A percentile compares a stretch with the other conserved stretches of the same genome.
phyloP scores from a whole-genome alignment of 2,329 filamentous ascomycete genomes.

The Myotisia sp. region DNA sequence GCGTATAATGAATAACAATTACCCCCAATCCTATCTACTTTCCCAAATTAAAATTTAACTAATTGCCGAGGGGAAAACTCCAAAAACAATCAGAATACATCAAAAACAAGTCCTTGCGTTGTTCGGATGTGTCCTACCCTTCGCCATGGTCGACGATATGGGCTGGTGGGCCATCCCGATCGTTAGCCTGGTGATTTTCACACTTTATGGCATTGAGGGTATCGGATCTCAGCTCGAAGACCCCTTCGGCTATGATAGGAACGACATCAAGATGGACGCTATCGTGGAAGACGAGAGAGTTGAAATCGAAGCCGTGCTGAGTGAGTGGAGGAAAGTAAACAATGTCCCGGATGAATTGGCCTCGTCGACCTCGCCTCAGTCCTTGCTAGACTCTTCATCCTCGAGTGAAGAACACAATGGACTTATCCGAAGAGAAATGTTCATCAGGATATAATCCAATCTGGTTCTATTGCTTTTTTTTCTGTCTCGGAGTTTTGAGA shows the following conservation, averaged over 20 bases:
- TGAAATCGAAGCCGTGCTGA: constrained; percentile 44
- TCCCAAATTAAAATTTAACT: not conserved
- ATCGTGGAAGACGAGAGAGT: constrained; percentile 46
- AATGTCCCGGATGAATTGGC: constrained; percentile 13
- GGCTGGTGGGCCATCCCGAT: constrained; percentile 49
- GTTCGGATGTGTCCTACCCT: constrained; percentile 47
- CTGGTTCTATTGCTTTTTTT: too few species aligned
- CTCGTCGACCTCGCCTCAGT: too few species aligned
- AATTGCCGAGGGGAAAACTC: not conserved
- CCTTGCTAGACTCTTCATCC: too few species aligned
- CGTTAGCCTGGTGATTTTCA: constrained; percentile 47
- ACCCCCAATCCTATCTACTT: constrained; percentile 1
- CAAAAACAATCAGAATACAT: constrained; percentile 38
- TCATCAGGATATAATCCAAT: too few species aligned
- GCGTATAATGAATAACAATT: constrained; percentile 10
- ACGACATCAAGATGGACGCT: constrained; percentile 55
- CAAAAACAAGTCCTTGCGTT: constrained; percentile 50
- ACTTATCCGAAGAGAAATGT: too few species aligned
- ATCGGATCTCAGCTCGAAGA: constrained; percentile 52
- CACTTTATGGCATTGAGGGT: constrained; percentile 49
- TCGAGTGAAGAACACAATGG: too few species aligned
- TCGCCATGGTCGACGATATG: constrained; percentile 49
- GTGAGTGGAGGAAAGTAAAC: constrained; percentile 39
- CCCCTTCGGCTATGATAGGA: constrained; percentile 51
- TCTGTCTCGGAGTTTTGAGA: too few species aligned